Evolutionary conservation across 176 grass and related monocot species (phyloP).

Genomic region (Themeda triandra): DNA sequence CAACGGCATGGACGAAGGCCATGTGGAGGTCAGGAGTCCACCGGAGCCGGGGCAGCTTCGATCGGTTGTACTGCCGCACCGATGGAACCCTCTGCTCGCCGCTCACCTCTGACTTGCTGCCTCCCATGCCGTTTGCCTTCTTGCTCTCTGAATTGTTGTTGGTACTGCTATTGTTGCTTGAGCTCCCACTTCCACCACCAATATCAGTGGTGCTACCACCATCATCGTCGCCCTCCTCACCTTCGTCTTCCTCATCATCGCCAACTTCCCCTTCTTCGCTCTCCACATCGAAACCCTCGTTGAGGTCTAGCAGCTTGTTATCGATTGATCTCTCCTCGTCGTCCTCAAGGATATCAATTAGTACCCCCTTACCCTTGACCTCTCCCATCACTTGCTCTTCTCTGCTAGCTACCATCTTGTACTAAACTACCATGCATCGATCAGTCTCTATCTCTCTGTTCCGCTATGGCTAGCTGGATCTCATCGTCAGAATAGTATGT

Average conservation of each 20-base stretch:
- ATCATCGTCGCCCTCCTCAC: background rate
- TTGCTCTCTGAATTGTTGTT: slow-evolving; percentile 37
- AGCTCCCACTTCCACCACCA: slow-evolving; percentile 45
- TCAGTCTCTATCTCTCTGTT: slow-evolving; percentile 32
- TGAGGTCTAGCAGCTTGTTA: slow-evolving; percentile 52
- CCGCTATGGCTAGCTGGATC: slow-evolving; percentile 24
- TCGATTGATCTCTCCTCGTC: slow-evolving; percentile 30
- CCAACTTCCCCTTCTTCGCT: slow-evolving; percentile 41
- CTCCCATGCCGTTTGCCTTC: background rate
- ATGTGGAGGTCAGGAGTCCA: slow-evolving; percentile 96
- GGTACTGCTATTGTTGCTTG: slow-evolving; percentile 53
- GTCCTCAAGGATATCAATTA: slow-evolving; percentile 48
- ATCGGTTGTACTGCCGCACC: slow-evolving; percentile 90
- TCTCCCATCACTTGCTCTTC: slow-evolving; percentile 23
- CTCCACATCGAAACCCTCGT: slow-evolving; percentile 41
- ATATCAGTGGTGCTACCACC: slow-evolving; percentile 52
- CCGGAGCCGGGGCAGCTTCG: slow-evolving; percentile 73
- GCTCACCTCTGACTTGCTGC: slow-evolving; percentile 21
- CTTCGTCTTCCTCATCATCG: slow-evolving; percentile 6
- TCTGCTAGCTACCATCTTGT: slow-evolving; percentile 25
- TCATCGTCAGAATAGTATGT: slow-evolving; percentile 8
- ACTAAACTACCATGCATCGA: background rate
- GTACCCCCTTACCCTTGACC: slow-evolving; percentile 31
- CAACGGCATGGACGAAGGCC: slow-evolving; percentile 83
- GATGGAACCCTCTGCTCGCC: slow-evolving; percentile 31